These are phyloP conservation scores for Cladophialophora carrionii DNA, from an alignment of 2,329 filamentous ascomycete genomes.

Conservation along the genomic window DNA sequence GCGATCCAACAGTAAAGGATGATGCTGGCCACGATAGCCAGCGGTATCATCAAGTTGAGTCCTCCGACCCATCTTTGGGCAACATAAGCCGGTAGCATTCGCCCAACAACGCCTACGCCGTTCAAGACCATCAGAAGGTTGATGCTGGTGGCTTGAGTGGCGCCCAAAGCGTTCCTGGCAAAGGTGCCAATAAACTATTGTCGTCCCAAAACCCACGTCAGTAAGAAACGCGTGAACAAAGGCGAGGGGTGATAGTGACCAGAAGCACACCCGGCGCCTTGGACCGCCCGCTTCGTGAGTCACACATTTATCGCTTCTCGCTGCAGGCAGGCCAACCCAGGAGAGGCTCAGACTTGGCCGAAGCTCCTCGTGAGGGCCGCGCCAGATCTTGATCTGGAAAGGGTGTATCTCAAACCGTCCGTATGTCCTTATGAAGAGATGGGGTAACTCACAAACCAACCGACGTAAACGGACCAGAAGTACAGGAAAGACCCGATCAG, in stretches of 20 bases:
- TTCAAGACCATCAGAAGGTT: constrained; percentile 68
- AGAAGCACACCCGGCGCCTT: not conserved
- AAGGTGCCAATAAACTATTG: constrained; percentile 42
- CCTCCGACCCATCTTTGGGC: constrained; percentile 62
- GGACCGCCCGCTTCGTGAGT: not conserved
- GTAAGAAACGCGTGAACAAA: not conserved
- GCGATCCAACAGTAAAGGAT: constrained; percentile 62
- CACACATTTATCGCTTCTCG: not conserved
- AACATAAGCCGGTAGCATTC: constrained; percentile 61
- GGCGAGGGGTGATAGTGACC: not conserved
- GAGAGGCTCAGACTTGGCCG: not conserved
- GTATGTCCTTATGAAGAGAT: not conserved
- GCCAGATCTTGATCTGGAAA: not conserved
- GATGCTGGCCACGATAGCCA: constrained; percentile 47
- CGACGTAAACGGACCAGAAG: constrained; percentile 60
- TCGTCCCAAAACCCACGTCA: not conserved
- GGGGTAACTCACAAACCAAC: constrained; percentile 47
- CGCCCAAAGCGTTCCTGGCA: constrained; percentile 46
- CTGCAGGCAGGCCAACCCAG: not conserved
- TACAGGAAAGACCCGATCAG: constrained; percentile 50
- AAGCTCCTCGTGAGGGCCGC: not conserved
- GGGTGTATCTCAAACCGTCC: not conserved
- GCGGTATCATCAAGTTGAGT: constrained; percentile 64
- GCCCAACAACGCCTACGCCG: constrained; percentile 62
- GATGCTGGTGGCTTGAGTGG: constrained; percentile 54